A percentile compares a stretch with the other conserved stretches of the same genome.
Evolutionary conservation across 2,329 filamentous ascomycete genomes (phyloP).

Genomic region (Aspergillus udagawae): DNA sequence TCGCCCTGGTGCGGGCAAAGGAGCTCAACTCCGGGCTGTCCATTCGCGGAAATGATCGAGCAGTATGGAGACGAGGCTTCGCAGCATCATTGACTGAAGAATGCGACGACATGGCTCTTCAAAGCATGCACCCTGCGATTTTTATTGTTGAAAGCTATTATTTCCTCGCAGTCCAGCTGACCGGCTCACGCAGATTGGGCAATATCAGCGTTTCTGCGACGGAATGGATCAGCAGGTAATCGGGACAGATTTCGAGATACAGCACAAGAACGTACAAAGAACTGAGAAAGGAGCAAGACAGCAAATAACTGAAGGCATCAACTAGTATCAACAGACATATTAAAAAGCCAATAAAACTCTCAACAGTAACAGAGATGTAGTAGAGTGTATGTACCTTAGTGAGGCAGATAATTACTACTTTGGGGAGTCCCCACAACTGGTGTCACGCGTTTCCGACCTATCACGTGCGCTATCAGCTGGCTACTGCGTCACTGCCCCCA

Average conservation of each 20-base stretch:
- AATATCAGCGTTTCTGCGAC: slow-evolving; percentile 3
- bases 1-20: slow-evolving; percentile 21
- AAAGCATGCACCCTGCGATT: neutral
- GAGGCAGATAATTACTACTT: neutral
- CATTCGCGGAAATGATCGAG: slow-evolving; percentile 33
- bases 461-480: slow-evolving; percentile 10
- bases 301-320: neutral
- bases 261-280: neutral
- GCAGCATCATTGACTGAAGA: slow-evolving; percentile 19
- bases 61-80: slow-evolving; percentile 23
- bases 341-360: neutral
- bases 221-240: neutral
- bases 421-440: neutral
- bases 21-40: slow-evolving; percentile 21
- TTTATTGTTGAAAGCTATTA: neutral
- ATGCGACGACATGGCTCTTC: slow-evolving; percentile 24
- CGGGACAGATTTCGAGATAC: neutral
- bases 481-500: slow-evolving; percentile 21
- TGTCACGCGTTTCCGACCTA: neutral
- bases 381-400: neutral
- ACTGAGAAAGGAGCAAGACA: neutral
- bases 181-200: slow-evolving; percentile 24
- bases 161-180: slow-evolving; percentile 22
- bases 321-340: neutral
- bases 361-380: neutral